These are phyloP conservation scores for Aspergillus sp. DNA, from an alignment of 2,329 filamentous ascomycete genomes.

Conservation along the genomic window DNA sequence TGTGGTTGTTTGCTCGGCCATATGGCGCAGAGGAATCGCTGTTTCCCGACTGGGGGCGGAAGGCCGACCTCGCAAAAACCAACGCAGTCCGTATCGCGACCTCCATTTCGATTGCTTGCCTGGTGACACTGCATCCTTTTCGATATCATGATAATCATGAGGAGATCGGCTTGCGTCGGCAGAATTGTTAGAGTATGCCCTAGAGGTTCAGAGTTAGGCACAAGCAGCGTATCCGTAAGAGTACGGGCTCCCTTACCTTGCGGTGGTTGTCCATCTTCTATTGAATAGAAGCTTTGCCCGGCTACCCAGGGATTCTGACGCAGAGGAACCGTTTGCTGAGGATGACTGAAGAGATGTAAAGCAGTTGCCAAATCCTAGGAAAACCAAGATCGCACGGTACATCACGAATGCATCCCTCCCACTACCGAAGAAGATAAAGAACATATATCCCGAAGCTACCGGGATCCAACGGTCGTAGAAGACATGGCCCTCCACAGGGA, in stretches of 20 bases:
- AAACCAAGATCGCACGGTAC: conserved; percentile 51
- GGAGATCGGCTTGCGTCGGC: not conserved
- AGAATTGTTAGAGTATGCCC: conserved; percentile 13
- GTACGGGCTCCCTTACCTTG: conserved; percentile 17
- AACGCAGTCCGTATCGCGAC: conserved; percentile 17
- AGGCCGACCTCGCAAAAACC: conserved; percentile 16
- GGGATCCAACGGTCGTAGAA: conserved; percentile 61
- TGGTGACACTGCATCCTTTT: conserved; percentile 22
- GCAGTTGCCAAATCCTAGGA: conserved; percentile 44
- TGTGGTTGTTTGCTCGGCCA: conserved; percentile 27
- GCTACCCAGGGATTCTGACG: conserved; percentile 29
- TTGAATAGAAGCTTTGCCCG: conserved; percentile 31
- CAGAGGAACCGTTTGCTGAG: conserved; percentile 13
- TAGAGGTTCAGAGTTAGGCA: conserved; percentile 11
- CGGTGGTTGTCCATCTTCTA: conserved; percentile 19
- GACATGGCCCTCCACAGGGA: conserved; percentile 49
- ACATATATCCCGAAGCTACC: conserved; percentile 54
- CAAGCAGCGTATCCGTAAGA: too few species aligned
- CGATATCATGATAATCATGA: conserved; percentile 21
- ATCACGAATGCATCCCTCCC: conserved; percentile 61
- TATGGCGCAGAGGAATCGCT: conserved; percentile 17
- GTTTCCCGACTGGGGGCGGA: conserved; percentile 4
- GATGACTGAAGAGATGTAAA: conserved; percentile 30
- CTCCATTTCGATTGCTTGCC: conserved; percentile 1
- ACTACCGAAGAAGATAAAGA: conserved; percentile 67